A percentile compares a stretch with the other conserved stretches of the same genome.
phyloP scores from a whole-genome alignment of 1,139 yeast species.

The Pichia sp. region DNA sequence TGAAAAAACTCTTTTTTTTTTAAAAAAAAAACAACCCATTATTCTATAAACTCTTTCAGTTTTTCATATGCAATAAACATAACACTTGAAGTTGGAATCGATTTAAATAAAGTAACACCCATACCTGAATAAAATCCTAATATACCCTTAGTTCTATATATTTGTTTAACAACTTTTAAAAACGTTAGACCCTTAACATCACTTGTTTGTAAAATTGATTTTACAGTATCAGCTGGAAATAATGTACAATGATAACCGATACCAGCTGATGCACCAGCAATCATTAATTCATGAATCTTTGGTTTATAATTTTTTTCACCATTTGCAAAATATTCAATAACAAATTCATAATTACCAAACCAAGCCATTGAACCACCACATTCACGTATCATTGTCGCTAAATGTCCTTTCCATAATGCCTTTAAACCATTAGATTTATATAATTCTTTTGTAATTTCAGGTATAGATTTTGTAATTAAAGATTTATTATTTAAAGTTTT shows the following conservation, averaged over 20 bases:
- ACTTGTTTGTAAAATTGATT: slow-evolving; percentile 76
- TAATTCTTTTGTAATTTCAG: slow-evolving; percentile 38
- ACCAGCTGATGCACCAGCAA: slow-evolving; percentile 87
- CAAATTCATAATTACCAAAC: slow-evolving; percentile 82
- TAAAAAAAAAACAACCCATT: no score
- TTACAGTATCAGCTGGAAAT: slow-evolving; percentile 88
- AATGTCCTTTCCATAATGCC: slow-evolving; percentile 81
- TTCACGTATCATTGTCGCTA: slow-evolving; percentile 79
- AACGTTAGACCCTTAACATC: slow-evolving; percentile 22
- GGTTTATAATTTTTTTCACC: slow-evolving; percentile 24
- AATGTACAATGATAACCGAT: slow-evolving; percentile 69
- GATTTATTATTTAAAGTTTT: slow-evolving; percentile 21
- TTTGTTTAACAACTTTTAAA: slow-evolving; percentile 31
- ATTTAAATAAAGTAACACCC: slow-evolving; percentile 72
- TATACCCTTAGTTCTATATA: slow-evolving; percentile 48
- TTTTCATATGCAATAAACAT: slow-evolving; percentile 77
- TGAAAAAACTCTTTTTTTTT: no score
- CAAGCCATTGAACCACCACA: slow-evolving; percentile 88
- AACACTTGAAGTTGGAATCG: slow-evolving; percentile 85
- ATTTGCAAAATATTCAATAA: slow-evolving; percentile 35
- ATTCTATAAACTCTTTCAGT: slow-evolving; percentile 35
- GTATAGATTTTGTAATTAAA: slow-evolving; percentile 12
- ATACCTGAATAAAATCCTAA: slow-evolving; percentile 76
- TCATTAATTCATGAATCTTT: slow-evolving; percentile 49
- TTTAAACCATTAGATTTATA: slow-evolving; percentile 46